Conservation (phyloP, 345 rosid genomes). For the Punica granatum region DNA sequence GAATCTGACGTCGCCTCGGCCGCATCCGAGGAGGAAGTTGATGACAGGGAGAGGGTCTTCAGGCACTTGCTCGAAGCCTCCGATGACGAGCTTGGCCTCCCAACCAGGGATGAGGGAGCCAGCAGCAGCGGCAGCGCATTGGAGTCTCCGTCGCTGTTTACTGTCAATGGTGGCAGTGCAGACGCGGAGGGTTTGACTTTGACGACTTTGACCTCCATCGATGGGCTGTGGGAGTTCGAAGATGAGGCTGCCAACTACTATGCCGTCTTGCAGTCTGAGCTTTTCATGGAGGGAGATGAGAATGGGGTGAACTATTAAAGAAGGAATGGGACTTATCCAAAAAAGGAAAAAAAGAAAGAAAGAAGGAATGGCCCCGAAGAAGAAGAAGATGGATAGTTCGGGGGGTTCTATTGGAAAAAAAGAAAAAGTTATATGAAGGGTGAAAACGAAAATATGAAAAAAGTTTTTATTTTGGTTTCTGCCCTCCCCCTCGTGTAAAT, state of each 20-base stretch:
- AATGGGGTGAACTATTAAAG: background rate
- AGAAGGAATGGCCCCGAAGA: background rate
- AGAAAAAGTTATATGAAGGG: background rate
- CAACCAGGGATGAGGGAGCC: slow-evolving; percentile 7
- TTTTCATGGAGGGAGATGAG: slow-evolving; percentile 11
- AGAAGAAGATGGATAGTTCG: background rate
- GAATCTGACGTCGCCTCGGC: slow-evolving; percentile 8
- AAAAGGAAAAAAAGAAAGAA: no score
- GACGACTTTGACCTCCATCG: background rate
- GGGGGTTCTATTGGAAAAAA: background rate
- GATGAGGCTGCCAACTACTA: slow-evolving; percentile 19
- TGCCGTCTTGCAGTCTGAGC: slow-evolving; percentile 16
- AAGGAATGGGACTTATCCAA: no score
- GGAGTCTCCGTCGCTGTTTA: background rate
- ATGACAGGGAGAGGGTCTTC: slow-evolving; percentile 15
- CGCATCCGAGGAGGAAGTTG: slow-evolving; percentile 12
- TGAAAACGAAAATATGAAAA: background rate
- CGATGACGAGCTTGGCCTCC: slow-evolving; percentile 23
- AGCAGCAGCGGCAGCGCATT: background rate
- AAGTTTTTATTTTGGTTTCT: background rate
- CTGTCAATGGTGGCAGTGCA: background rate
- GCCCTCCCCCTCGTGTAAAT: background rate
- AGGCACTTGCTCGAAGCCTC: slow-evolving; percentile 20
- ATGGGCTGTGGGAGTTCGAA: slow-evolving; percentile 17
- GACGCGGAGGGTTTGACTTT: slow-evolving; percentile 5